Evolutionary conservation across 495 filamentous ascomycete genomes (phyloP), one percentile per base, ranked within the genome.

Genomic region (Penicillium mononematosum): DNA sequence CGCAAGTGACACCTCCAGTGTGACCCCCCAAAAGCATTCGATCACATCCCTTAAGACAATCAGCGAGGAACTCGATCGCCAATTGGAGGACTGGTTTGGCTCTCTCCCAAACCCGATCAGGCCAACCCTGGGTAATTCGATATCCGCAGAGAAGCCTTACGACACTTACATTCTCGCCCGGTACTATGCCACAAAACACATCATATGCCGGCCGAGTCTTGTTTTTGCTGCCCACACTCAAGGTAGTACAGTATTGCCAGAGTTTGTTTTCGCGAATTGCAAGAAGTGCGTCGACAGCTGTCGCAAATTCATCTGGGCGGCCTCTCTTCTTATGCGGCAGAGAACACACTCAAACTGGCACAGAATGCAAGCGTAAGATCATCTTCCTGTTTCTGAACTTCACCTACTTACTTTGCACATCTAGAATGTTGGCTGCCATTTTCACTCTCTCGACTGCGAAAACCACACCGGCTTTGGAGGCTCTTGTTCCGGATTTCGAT

Each of bases 151-250:
- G 11, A 53, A 62, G 17, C 29, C 48, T 24, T 60, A 57, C 24
- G 58, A 65, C n/a, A 50, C 43, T 32, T 49, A 59, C 19, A 53
- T 65, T n/a, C 62, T 56, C 27, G 43, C 56, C 9, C 55, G 59
- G 32, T 65, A 62, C 39, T 59, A 59, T 31, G 58, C 62, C 5
- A 51, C 62, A 9, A 58, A 51, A 44, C 56, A 65, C 45, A 58
- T 65, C n/a, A 61, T 65, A 32, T 59, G 48, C 34, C 55, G 62
- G 14, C 62, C 62, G 2, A 59, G 58, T 44, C 53, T 65, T 14
- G 38, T 65, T 3, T 58, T 42, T 24, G 62, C 62, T 5, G 59
- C 62, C 6, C 51, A 62, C 38, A 52, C 11, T 20, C 32, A 17
- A 16, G 50, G 16, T 14, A 22, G n/a, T 38, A 56, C 22, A 1